Evolutionary conservation across 106 monocot species (phyloP).

Genomic region (Platanthera zijinensis): DNA sequence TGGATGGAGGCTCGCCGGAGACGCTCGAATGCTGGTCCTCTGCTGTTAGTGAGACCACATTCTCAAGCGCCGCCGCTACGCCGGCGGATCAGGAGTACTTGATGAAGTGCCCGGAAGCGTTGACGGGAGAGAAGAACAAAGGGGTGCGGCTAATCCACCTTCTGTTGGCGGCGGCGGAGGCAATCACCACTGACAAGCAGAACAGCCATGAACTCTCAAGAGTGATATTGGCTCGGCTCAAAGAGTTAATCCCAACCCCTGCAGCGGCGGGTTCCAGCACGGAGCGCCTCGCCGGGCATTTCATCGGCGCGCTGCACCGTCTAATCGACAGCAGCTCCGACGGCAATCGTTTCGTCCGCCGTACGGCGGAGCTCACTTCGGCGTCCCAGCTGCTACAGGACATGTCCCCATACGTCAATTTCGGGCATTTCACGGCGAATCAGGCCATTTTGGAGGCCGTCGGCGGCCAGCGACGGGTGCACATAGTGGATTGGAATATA

Average conservation of each 20-base stretch:
- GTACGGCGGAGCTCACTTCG: conserved; percentile 17
- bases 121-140: background rate
- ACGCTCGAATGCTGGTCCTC: background rate
- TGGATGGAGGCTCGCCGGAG: background rate
- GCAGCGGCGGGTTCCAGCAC: conserved; percentile 11
- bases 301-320: conserved; percentile 36
- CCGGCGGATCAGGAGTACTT: background rate
- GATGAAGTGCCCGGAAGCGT: too few relatives aligned
- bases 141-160: conserved; percentile 25
- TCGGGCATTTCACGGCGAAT: conserved; percentile 59
- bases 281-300: conserved; percentile 44
- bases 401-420: conserved; percentile 53
- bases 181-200: conserved; percentile 14
- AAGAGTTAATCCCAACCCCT: conserved; percentile 21
- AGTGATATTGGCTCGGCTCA: conserved; percentile 68
- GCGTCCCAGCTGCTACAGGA: conserved; percentile 55
- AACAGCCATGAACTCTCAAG: conserved; percentile 30
- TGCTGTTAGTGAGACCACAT: background rate
- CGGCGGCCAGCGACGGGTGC: conserved; percentile 24
- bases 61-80: background rate
- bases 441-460: conserved; percentile 57
- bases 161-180: conserved; percentile 38
- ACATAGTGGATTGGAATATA: conserved; percentile 55
- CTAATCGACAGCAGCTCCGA: conserved; percentile 18
- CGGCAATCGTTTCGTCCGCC: background rate